Evolutionary conservation across 345 rosid species (phyloP).

Genomic region (Gynandropsis gynandra): DNA sequence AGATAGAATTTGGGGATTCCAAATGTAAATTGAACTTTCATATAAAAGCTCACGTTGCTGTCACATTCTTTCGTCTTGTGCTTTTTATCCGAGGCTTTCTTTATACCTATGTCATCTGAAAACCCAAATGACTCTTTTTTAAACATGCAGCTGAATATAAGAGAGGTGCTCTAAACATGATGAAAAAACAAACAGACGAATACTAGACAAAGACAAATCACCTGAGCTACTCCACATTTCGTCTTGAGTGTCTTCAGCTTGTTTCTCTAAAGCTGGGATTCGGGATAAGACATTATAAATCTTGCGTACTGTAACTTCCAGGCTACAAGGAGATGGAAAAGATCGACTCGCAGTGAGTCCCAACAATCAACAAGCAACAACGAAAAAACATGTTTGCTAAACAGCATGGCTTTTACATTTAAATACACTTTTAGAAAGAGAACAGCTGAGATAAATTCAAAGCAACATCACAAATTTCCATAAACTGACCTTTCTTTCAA

Average conservation of each 20-base stretch:
- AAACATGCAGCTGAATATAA: conserved; percentile 2
- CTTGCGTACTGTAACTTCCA: conserved; percentile 39
- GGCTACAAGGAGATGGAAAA: conserved; percentile 33
- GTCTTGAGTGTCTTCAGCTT: conserved; percentile 32
- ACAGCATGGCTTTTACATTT: neutral
- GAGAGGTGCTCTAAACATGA: neutral
- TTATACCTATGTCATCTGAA: conserved; percentile 18
- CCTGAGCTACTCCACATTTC: conserved; percentile 92
- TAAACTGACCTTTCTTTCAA: conserved; percentile 44
- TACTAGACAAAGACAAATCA: conserved; percentile 23
- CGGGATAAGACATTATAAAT: conserved; percentile 50
- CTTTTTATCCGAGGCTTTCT: conserved; percentile 28
- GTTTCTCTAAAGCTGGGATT: conserved; percentile 42
- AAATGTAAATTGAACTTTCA: neutral
- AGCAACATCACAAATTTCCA: neutral
- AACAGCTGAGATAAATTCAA: neutral
- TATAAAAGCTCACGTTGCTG: conserved; percentile 36
- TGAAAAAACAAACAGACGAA: conserved; percentile 7
- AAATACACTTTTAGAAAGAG: neutral
- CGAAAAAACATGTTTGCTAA: neutral
- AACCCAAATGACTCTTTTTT: conserved; percentile 9
- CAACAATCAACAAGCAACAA: conserved; percentile 1
- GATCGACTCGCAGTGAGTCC: neutral
- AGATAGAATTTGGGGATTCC: neutral
- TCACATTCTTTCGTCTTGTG: conserved; percentile 29